Base-by-base conservation (phyloP, 371 early-diverging fungal species). In the Lichtheimia hyalospora region DNA sequence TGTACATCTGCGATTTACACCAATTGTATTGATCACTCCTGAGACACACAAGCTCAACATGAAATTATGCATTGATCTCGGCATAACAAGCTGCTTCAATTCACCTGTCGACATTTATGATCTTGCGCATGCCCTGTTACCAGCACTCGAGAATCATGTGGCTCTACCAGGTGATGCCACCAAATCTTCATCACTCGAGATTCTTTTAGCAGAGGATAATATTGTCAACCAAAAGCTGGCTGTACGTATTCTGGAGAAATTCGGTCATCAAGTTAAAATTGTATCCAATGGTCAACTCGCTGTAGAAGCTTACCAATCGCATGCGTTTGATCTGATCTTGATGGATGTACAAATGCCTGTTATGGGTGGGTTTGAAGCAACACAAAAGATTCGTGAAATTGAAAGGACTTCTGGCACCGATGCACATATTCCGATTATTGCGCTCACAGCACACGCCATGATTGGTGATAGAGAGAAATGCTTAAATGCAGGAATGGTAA, bases 381-480 rank as follows among this genome's bases (percentile, higher is more conserved):
- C 91, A 0, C 82, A 81, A 62, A 74, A 73, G 59, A 92, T 92
- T 54, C 81, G 92, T n/a, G 70, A 83, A 44, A 72, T 77, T 60
- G 89, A 90, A 65, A 56, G 64, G n/a, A 49, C 41, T 15, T 48
- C 46, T 39, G 39, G 42, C n/a, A 12, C 64, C 62, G 52, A 58
- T 60, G 39, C 56, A 43, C 34, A 77, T 54, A 77, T 85, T 14
- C 90, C 90, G 0, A 90, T 92, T 43, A 86, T 92, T 57, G 92
- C 92, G 13, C 67, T 92, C 48, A 90, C 92, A 3, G 92, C 92
- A 1, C 88, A 89, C 60, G 92, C 92, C n/a, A 89, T 92, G 89
- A 84, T 86, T 61, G 91, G 89, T 16, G 91, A 90, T 68, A 76
- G 89, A 56, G 90, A 92, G 65, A 87, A 85, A 58, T 91, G 92